phyloP scores from a whole-genome alignment of 129 eudicot species.

The Arctium minus region DNA sequence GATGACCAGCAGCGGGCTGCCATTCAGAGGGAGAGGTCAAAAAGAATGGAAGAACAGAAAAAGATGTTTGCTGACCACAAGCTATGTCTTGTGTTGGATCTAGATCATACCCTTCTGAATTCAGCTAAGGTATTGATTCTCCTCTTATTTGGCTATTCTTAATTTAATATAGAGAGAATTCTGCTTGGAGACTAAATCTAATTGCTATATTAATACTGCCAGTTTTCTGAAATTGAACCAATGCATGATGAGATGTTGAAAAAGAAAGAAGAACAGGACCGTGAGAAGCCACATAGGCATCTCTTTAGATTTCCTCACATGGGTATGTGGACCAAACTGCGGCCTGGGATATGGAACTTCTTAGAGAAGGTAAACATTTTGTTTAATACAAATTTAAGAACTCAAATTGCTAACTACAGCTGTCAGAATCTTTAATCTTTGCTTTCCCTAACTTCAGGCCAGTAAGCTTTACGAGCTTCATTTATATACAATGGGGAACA shows the following conservation, averaged over 20 bases:
- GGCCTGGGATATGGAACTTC: conserved; percentile 98
- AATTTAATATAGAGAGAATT: not conserved
- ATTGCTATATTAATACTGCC: conserved; percentile 11
- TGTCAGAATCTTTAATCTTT: not conserved
- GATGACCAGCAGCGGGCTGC: conserved; percentile 93
- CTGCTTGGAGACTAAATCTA: not conserved
- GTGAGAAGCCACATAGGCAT: conserved; percentile 76
- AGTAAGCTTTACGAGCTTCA: conserved; percentile 91
- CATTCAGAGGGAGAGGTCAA: conserved; percentile 84
- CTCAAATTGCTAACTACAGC: not conserved
- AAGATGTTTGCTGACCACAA: conserved; percentile 83
- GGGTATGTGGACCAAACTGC: conserved; percentile 98
- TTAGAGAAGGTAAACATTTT: conserved; percentile 69
- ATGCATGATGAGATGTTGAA: conserved; percentile 80
- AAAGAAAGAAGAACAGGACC: conserved; percentile 93
- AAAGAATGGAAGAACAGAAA: conserved; percentile 92
- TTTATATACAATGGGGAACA: conserved; percentile 99
- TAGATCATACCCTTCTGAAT: conserved; percentile 96
- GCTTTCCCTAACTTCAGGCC: conserved; percentile 48
- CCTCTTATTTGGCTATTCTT: not conserved
- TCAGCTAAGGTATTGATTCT: conserved; percentile 76
- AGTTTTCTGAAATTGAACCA: conserved; percentile 87
- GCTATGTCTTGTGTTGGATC: conserved; percentile 93
- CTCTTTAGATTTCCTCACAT: conserved; percentile 92
- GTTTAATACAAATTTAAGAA: not conserved